Percentiles rank a stretch among this genome's conserved stretches.
These are phyloP conservation scores for Fusarium bulbicola DNA, from an alignment of 2,329 filamentous ascomycete species.

Conservation along the genomic window DNA sequence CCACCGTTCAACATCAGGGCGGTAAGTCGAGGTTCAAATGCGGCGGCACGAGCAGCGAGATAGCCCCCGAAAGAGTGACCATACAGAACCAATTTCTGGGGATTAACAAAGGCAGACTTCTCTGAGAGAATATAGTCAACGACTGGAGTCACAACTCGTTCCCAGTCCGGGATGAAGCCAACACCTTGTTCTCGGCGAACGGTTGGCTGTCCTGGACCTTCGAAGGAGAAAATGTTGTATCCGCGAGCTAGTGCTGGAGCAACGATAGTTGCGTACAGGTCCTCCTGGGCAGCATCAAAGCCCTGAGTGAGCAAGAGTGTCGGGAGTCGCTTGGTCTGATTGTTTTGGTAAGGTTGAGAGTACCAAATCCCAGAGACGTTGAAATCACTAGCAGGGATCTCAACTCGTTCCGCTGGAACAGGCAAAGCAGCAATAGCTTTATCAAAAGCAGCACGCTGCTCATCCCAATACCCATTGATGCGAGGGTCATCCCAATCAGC, in stretches of 20 bases:
- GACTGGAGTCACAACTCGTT: neutral
- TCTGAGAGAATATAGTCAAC: constrained; percentile 7
- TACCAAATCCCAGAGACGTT: constrained; percentile 51
- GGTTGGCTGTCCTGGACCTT: constrained; percentile 27
- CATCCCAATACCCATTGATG: constrained; percentile 50
- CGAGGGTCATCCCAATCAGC: constrained; percentile 52
- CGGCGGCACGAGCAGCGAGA: constrained; percentile 24
- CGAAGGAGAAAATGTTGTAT: constrained; percentile 16
- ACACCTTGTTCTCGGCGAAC: constrained; percentile 11
- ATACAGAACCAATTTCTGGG: neutral
- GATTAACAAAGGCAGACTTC: constrained; percentile 1
- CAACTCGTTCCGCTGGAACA: constrained; percentile 48
- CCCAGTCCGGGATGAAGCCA: constrained; percentile 31
- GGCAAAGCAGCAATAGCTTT: constrained; percentile 49
- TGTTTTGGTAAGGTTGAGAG: constrained; percentile 4
- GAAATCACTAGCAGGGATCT: constrained; percentile 43
- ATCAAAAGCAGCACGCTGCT: constrained; percentile 51
- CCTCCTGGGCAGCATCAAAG: constrained; percentile 28
- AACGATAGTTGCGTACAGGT: constrained; percentile 2
- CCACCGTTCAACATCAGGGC: constrained; percentile 19
- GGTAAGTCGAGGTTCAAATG: constrained; percentile 11
- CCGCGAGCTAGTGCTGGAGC: constrained; percentile 15
- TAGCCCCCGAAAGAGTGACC: constrained; percentile 27
- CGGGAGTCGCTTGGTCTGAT: neutral
- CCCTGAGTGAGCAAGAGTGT: constrained; percentile 20